Percentiles rank a stretch among this genome's conserved stretches.
These are phyloP conservation scores for Coemansia sp. DNA, from an alignment of 192 early-diverging fungal species.

Conservation along the genomic window DNA sequence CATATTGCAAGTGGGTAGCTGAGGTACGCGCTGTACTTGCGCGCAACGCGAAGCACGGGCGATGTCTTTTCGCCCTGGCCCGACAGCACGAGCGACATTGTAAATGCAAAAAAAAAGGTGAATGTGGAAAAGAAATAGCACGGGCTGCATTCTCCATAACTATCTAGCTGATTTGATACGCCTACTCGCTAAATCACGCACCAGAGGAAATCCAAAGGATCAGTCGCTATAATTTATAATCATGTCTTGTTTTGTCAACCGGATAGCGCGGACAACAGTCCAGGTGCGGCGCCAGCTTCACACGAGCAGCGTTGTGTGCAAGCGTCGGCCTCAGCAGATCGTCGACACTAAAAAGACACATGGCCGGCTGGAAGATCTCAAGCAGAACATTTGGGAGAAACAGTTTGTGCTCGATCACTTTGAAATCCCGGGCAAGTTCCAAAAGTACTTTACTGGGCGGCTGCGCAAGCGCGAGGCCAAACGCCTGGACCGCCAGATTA, in stretches of 20 bases:
- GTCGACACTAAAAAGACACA: conserved; percentile 3
- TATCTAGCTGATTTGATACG: not conserved
- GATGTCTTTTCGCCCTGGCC: conserved; percentile 51
- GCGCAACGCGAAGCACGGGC: conserved; percentile 25
- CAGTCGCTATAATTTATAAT: not conserved
- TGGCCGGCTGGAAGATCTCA: conserved; percentile 13
- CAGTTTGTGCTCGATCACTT: conserved; percentile 46
- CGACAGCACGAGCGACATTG: conserved; percentile 47
- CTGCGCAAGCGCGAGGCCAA: conserved; percentile 48
- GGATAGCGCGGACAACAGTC: not conserved
- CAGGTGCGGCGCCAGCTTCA: not conserved
- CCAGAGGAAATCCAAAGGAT: too few relatives aligned
- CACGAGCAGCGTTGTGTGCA: not conserved
- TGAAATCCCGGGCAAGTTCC: conserved; percentile 47
- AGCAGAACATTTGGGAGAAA: conserved; percentile 35
- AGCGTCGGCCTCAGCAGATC: not conserved
- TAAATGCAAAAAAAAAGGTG: conserved; percentile 1
- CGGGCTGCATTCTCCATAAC: not conserved
- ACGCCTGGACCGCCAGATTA: conserved; percentile 28
- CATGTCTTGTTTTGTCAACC: not conserved
- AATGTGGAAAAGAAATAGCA: not conserved
- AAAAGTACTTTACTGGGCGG: conserved; percentile 48
- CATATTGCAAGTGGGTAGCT: conserved; percentile 61
- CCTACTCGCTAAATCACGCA: too few relatives aligned
- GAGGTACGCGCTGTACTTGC: conserved; percentile 43